phyloP scores from a whole-genome alignment of 1,284 basidiomycete species.

The Austroboletus niveus region DNA sequence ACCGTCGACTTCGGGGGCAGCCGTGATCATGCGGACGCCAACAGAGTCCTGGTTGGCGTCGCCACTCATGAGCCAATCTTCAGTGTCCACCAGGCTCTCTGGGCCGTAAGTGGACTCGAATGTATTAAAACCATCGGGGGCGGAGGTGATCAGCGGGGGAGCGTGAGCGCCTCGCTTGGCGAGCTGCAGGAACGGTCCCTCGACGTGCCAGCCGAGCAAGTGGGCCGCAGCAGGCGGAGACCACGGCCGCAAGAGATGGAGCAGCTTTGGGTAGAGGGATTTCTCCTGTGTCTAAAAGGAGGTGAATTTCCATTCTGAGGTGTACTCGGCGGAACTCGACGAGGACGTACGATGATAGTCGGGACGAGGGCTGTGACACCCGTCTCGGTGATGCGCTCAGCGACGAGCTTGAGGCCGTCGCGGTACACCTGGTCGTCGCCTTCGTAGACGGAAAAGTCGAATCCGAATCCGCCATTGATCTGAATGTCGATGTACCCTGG shows the following conservation, averaged over 20 bases:
- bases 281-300: conserved; percentile 66
- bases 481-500: conserved; percentile 81
- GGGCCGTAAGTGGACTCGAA: conserved; percentile 77
- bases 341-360: conserved; percentile 67
- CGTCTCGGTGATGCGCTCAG: conserved; percentile 78
- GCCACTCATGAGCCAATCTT: conserved; percentile 63
- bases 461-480: conserved; percentile 86
- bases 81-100: conserved; percentile 56
- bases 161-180: conserved; percentile 82
- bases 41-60: conserved; percentile 35
- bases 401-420: conserved; percentile 67
- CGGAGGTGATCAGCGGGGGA: conserved; percentile 64
- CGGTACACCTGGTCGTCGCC: conserved; percentile 67
- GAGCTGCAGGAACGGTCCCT: conserved; percentile 83
- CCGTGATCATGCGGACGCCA: conserved; percentile 81
- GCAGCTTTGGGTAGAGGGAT: conserved; percentile 65
- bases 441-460: conserved; percentile 84
- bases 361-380: conserved; percentile 87
- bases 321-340: background rate
- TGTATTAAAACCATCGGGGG: conserved; percentile 55
- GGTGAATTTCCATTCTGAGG: background rate
- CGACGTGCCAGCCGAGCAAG: conserved; percentile 84
- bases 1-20: conserved; percentile 83
- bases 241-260: conserved; percentile 62
- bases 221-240: conserved; percentile 61